Percentiles rank a stretch among this genome's conserved stretches.
phyloP scores from a whole-genome alignment of 345 rosid species.

The Nasturtium officinale region DNA sequence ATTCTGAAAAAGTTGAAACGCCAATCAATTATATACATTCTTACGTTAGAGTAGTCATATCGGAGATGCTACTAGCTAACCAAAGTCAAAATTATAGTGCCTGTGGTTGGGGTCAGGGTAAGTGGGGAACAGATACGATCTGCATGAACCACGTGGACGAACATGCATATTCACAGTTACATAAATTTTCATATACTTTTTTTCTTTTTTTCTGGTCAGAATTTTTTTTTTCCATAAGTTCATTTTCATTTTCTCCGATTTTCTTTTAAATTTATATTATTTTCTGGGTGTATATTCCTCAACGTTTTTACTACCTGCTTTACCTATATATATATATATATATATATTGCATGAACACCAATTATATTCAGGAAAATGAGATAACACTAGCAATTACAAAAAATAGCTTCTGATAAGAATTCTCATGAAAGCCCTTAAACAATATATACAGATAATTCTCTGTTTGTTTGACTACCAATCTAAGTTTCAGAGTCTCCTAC shows the following conservation, averaged over 20 bases:
- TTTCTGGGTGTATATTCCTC: constrained; percentile 7
- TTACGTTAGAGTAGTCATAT: constrained; percentile 22
- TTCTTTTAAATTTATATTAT: constrained; percentile 1
- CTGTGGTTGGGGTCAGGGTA: constrained; percentile 37
- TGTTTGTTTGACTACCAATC: not conserved
- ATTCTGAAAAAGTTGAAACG: constrained; percentile 27
- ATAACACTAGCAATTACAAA: not conserved
- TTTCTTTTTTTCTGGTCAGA: not conserved
- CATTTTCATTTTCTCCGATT: not conserved
- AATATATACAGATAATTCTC: not conserved
- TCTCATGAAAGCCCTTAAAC: not conserved
- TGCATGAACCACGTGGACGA: constrained; percentile 48
- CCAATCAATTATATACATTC: constrained; percentile 16
- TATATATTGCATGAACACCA: not conserved
- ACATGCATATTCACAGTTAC: constrained; percentile 39
- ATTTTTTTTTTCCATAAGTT: constrained; percentile 14
- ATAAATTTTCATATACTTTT: constrained; percentile 26
- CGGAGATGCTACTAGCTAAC: constrained; percentile 6
- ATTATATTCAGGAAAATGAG: not conserved
- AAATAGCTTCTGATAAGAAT: not conserved
- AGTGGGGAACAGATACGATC: constrained; percentile 44
- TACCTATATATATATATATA: not conserved
- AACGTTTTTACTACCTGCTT: constrained; percentile 26
- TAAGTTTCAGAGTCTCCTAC: not conserved
- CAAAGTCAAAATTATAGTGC: constrained; percentile 13